Evolutionary conservation across 1,139 yeast species (phyloP).

Genomic region (Protomyces macrosporus): DNA sequence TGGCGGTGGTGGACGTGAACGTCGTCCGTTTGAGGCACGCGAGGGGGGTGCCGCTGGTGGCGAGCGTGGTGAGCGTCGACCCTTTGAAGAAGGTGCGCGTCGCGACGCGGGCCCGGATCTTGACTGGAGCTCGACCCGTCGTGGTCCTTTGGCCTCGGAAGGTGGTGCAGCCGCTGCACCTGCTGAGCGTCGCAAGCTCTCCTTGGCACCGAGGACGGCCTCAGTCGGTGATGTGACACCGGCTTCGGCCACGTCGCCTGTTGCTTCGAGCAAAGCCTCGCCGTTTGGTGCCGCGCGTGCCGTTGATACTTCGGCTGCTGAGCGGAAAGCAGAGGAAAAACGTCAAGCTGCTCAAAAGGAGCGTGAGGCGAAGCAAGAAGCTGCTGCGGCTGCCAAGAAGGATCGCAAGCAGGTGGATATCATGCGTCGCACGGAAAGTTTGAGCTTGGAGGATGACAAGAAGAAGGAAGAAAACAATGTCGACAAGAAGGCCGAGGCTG

Average conservation of each 20-base stretch:
- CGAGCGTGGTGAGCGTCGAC: constrained; percentile 11
- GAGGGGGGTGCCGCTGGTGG: constrained; percentile 8
- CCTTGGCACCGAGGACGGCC: constrained; percentile 25
- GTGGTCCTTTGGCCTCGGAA: constrained; percentile 13
- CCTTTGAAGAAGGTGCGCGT: constrained; percentile 2
- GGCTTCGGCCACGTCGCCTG: constrained; percentile 32
- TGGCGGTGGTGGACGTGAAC: constrained; percentile 9
- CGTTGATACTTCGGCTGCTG: constrained; percentile 38
- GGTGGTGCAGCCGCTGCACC: constrained; percentile 23
- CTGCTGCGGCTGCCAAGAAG: constrained; percentile 26
- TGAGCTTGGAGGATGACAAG: constrained; percentile 10
- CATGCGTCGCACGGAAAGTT: constrained; percentile 11
- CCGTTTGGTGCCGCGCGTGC: constrained; percentile 43
- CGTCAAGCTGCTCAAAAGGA: constrained; percentile 35
- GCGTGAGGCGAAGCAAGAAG: constrained; percentile 28
- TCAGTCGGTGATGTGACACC: constrained; percentile 27
- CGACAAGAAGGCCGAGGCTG: constrained; percentile 28
- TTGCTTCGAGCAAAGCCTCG: constrained; percentile 32
- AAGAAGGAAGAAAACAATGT: constrained; percentile 10
- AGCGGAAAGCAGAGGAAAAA: constrained; percentile 37
- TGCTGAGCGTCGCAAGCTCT: constrained; percentile 32
- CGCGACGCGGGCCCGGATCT: constrained; percentile 21
- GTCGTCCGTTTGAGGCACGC: constrained; percentile 2
- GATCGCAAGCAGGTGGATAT: constrained; percentile 21
- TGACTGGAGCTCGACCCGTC: constrained; percentile 26